Conservation (phyloP, 2,329 filamentous ascomycete species). For the Albifimbria verrucaria region DNA sequence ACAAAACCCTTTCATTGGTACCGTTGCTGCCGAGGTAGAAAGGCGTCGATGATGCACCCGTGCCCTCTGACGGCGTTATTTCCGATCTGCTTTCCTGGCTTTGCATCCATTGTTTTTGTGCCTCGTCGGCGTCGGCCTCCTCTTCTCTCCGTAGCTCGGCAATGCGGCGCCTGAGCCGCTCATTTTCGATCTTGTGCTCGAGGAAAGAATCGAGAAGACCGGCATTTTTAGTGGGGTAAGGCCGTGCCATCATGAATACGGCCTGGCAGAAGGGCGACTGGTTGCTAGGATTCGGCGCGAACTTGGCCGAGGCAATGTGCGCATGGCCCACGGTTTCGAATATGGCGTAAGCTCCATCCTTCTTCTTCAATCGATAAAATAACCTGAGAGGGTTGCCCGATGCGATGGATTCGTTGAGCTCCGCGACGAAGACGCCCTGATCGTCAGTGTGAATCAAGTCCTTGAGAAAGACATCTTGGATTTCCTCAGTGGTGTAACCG, state of each 20-base stretch:
- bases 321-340: conserved; percentile 93
- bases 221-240: conserved; percentile 86
- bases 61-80: conserved; percentile 46
- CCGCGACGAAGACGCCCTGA: conserved; percentile 74
- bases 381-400: conserved; percentile 76
- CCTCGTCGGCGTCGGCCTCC: conserved; percentile 70
- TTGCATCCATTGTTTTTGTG: conserved; percentile 57
- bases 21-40: conserved; percentile 29
- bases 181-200: conserved; percentile 96
- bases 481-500: conserved; percentile 68
- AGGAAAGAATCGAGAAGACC: conserved; percentile 86
- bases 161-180: conserved; percentile 79
- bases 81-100: conserved; percentile 56
- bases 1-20: conserved; percentile 49
- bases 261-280: conserved; percentile 74
- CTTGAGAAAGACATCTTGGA: conserved; percentile 72
- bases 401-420: conserved; percentile 86
- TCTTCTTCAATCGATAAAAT: conserved; percentile 80
- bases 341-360: conserved; percentile 70
- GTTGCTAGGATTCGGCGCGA: conserved; percentile 60
- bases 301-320: conserved; percentile 71
- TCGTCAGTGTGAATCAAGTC: conserved; percentile 88
- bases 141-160: conserved; percentile 83
- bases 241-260: conserved; percentile 89
- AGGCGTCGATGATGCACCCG: conserved; percentile 29